Evolutionary conservation across 495 filamentous ascomycete genomes (phyloP).

Genomic region (Stereocaulon alpinum): DNA sequence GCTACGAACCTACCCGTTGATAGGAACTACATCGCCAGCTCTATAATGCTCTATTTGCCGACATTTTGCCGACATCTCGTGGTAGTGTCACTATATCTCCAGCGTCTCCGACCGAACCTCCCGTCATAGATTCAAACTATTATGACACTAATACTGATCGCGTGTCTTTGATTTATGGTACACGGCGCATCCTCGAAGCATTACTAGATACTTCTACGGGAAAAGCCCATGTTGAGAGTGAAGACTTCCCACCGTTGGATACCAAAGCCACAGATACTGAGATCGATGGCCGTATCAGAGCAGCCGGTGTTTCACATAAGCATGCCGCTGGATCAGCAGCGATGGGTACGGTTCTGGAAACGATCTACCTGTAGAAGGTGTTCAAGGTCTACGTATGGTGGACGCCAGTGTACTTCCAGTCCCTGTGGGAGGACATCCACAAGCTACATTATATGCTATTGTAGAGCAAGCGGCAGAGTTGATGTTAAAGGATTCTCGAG

Average conservation of each 20-base stretch:
- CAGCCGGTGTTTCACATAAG: background rate
- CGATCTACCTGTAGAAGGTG: slow-evolving; percentile 20
- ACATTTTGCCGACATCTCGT: slow-evolving; percentile 32
- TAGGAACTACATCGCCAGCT: slow-evolving; percentile 29
- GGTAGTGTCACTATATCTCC: slow-evolving; percentile 34
- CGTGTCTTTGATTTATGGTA: background rate
- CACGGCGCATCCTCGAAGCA: background rate
- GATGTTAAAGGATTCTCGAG: slow-evolving; percentile 3
- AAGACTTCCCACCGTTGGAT: slow-evolving; percentile 3
- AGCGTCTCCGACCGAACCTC: slow-evolving; percentile 22
- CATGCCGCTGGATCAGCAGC: slow-evolving; percentile 5
- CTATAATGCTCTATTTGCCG: slow-evolving; percentile 26
- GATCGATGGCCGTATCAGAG: slow-evolving; percentile 7
- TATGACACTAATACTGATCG: slow-evolving; percentile 27
- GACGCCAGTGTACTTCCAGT: slow-evolving; percentile 26
- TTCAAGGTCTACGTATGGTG: slow-evolving; percentile 21
- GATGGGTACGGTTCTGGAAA: slow-evolving; percentile 26
- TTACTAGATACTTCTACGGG: background rate
- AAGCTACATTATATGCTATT: slow-evolving; percentile 23
- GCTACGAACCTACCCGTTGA: slow-evolving; percentile 24
- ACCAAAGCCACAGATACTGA: background rate
- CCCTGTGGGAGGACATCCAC: slow-evolving; percentile 18
- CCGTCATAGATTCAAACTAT: slow-evolving; percentile 37
- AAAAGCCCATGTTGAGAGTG: background rate
- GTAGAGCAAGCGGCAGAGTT: slow-evolving; percentile 26